Evolutionary conservation across 2,329 filamentous ascomycete genomes (phyloP), one percentile per base, ranked within the genome.

Genomic region (Fusarium tupiense): DNA sequence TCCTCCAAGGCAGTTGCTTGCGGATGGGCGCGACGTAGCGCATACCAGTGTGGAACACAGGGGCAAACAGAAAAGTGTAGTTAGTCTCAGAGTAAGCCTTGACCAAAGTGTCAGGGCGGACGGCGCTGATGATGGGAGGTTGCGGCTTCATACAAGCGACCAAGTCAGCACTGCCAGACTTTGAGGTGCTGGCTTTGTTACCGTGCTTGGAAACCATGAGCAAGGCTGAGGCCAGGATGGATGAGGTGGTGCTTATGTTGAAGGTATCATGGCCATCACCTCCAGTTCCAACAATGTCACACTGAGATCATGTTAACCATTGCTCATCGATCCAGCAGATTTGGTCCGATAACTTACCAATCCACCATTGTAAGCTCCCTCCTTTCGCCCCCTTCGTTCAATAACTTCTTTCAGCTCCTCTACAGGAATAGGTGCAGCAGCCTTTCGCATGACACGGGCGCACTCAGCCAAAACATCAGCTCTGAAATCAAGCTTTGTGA

Each of bases 181-280:
- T 95, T 62, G 95, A 98, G 7, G 96, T 98, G 62, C 95, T 96
- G 47, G 96, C 95, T 76, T 93, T 92, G 86, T 99, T 99, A 74
- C 96, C 96, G 84, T 99, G 96, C 85, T 99, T 99, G 75, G 93
- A 94, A 65, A 98, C 88, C 78, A 97, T 88, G 41, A 99, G 89
- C 35, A 97, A 86, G 9, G 95, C 91, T 11, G 95, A 97, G 53
- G 94, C 94, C 56, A 99, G 87, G 80, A 99, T 98, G 24, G 95
- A 98, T 6, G 96, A 91, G 12, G 96, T 98, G 9, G 96, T 99
- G 77, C 93, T 96, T 81, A 99, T 96, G 83, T 99, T 99, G 90
- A 98, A 99, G 40, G 96, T 99, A 83, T 97, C 94, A 87, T 98
- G 95, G 26, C 93, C 92, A 85, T 99, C 96, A 80, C 96, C 96